Percentiles rank a stretch among this genome's conserved stretches.
phyloP scores from a whole-genome alignment of 139 green algal species.

The Desmodesmus armatus region DNA sequence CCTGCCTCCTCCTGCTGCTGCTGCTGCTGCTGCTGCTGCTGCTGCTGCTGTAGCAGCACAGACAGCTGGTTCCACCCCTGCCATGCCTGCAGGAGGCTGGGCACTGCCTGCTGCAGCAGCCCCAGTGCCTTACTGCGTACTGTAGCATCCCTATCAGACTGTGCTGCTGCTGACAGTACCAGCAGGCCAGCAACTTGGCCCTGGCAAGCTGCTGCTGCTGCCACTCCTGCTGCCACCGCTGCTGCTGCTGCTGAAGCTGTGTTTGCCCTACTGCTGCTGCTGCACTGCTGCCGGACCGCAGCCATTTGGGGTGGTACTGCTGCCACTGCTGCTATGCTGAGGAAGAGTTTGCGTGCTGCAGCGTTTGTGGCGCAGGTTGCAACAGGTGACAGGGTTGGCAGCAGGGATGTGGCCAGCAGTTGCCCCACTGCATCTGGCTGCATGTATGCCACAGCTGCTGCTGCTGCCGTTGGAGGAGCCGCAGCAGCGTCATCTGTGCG shows the following conservation, averaged over 20 bases:
- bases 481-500: neutral
- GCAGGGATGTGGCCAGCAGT: neutral
- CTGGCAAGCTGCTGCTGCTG: neutral
- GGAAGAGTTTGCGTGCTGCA: no score
- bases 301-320: neutral
- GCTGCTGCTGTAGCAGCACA: neutral
- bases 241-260: neutral
- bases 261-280: neutral
- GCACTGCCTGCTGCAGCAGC: slow-evolving; percentile 17
- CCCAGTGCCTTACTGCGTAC: slow-evolving; percentile 29
- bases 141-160: slow-evolving; percentile 24
- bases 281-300: neutral
- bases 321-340: neutral
- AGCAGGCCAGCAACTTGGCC: neutral
- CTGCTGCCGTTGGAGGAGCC: slow-evolving; percentile 2
- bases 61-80: neutral
- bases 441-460: slow-evolving; percentile 1
- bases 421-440: neutral
- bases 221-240: slow-evolving; percentile 8
- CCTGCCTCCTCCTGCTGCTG: slow-evolving; percentile 14
- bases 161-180: slow-evolving; percentile 7
- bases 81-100: no score
- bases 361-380: neutral
- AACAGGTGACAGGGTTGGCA: no score
- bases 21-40: neutral